Percentiles rank a stretch among this genome's conserved stretches.
Conservation (phyloP, 2,329 filamentous ascomycete species). For the Coniella vitis region DNA sequence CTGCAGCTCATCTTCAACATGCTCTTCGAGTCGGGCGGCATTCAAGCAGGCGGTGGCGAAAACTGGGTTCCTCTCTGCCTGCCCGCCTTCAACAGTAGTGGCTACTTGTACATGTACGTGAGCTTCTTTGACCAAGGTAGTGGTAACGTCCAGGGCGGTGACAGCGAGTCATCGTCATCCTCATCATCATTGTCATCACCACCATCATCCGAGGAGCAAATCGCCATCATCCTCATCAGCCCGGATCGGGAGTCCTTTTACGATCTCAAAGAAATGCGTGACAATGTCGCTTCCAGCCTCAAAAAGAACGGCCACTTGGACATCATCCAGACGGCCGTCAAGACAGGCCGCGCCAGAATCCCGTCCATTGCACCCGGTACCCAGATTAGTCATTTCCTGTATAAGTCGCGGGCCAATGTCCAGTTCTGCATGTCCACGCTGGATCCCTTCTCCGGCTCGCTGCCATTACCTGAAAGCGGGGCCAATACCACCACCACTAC, state of each 20-base stretch:
- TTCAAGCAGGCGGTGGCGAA: conserved; percentile 85
- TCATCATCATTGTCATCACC: too few relatives aligned
- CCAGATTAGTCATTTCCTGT: conserved; percentile 83
- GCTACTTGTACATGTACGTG: conserved; percentile 98
- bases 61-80: conserved; percentile 97
- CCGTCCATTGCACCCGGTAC: conserved; percentile 74
- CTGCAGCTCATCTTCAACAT: conserved; percentile 98
- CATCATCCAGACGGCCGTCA: conserved; percentile 65
- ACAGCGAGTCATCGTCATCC: too few relatives aligned
- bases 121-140: conserved; percentile 72
- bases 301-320: conserved; percentile 68
- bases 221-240: conserved; percentile 91
- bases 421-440: conserved; percentile 91
- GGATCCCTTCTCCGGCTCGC: conserved; percentile 54
- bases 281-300: conserved; percentile 60
- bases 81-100: conserved; percentile 93
- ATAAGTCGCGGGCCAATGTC: conserved; percentile 90
- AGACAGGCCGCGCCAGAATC: conserved; percentile 62
- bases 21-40: conserved; percentile 90
- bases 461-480: too few relatives aligned
- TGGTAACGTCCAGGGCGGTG: too few relatives aligned
- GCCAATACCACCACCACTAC: background rate
- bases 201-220: conserved; percentile 66
- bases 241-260: conserved; percentile 92
- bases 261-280: conserved; percentile 68